Evolutionary conservation across 176 grass and related monocot species (phyloP).

Genomic region (Hordeum vulgare): DNA sequence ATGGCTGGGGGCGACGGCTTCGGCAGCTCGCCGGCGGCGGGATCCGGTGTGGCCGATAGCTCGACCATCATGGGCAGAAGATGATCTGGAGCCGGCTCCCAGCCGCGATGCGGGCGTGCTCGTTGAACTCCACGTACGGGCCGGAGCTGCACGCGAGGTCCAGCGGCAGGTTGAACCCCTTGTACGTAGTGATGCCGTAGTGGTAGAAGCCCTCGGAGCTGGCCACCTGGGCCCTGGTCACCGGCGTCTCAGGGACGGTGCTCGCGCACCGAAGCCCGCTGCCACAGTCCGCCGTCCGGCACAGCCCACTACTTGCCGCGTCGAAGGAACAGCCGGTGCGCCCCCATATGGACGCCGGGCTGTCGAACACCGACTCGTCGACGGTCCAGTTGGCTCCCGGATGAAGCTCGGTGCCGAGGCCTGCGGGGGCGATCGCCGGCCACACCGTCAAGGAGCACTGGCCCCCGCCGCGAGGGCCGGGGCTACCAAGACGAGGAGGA

Average conservation of each 20-base stretch:
- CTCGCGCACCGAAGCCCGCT: too few species aligned
- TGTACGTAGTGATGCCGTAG: neutral
- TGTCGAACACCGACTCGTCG: neutral
- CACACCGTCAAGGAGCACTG: slow-evolving; percentile 39
- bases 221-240: too few species aligned
- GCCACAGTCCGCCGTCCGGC: neutral
- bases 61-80: slow-evolving; percentile 28
- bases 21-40: too few species aligned
- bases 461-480: too few species aligned
- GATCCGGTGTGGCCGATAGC: too few species aligned
- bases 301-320: neutral
- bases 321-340: slow-evolving; percentile 15
- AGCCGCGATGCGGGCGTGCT: too few species aligned
- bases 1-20: too few species aligned
- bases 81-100: too few species aligned
- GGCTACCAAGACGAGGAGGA: too few species aligned
- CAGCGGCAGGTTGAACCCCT: neutral
- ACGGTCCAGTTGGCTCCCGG: neutral
- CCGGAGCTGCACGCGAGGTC: neutral
- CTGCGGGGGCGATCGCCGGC: neutral
- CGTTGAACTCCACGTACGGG: too few species aligned
- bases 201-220: neutral
- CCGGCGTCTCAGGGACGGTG: too few species aligned
- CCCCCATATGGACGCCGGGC: neutral
- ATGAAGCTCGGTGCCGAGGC: neutral